Evolutionary conservation across 2,329 filamentous ascomycete species (phyloP), one percentile per base, ranked within the genome.

Genomic region (Penicillium sclerotiorum): DNA sequence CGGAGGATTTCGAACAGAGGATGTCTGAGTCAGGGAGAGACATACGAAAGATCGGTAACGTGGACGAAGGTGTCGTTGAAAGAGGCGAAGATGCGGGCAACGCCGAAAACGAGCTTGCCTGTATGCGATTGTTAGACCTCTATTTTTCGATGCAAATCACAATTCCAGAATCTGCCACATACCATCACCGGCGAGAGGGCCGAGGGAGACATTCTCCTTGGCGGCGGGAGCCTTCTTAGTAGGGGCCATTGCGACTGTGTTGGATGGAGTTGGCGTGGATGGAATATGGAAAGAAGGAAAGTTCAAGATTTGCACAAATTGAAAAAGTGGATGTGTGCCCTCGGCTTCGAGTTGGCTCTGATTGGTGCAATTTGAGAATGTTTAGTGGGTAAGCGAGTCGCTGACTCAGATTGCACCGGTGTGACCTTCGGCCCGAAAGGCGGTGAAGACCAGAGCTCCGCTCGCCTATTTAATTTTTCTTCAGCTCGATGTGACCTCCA

Each of bases 91-190:
- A 96, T 96, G 77, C 92, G 90, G 76, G 92, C 92, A 80, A 96
- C 92, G 77, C 92, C 92, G 77, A 96, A 96, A 78, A 96, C 91
- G 78, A 95, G 89, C 82, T 95, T 90, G 81, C 91, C 91, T 93
- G 64, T 61, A 46, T 36, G 55, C 42, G 54, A 47, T 48, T 44
- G 47, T 65, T 38, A 59, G 52, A 35, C n/a, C n/a, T n/a, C n/a
- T n/a, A n/a, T n/a, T n/a, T n/a, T n/a, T n/a, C n/a, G n/a, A 18
- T 49, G 28, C 32, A 28, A 25, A 12, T 47, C 41, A 23, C 23
- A 18, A 38, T 9, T 18, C 8, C 9, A 38, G 36, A 35, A 36
- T 39, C 55, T 53, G 39, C 40, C 62, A 73, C 85, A 73, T 77
- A 93, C 90, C 92, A 84, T 96, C 93, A 75, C 92, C 88, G 81